A percentile compares a stretch with the other conserved stretches of the same genome.
phyloP scores from a whole-genome alignment of 2,329 filamentous ascomycete genomes.

The Cercospora citrullina region DNA sequence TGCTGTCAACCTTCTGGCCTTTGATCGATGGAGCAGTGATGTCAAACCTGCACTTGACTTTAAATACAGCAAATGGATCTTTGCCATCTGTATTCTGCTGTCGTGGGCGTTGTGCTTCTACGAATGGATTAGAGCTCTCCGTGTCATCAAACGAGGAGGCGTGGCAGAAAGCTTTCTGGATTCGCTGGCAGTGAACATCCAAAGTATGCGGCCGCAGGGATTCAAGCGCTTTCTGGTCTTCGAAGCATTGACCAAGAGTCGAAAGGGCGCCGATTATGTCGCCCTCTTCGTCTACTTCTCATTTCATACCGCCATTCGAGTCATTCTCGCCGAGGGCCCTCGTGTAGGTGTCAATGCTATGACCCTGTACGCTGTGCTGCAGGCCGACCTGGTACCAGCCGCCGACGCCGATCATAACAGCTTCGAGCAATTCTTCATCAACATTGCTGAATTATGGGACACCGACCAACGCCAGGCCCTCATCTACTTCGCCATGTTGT shows the following conservation, averaged over 20 bases:
- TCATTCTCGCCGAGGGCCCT: constrained; percentile 87
- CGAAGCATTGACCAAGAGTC: constrained; percentile 84
- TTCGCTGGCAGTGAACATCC: constrained; percentile 77
- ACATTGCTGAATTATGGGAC: constrained; percentile 71
- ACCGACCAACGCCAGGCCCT: constrained; percentile 76
- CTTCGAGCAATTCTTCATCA: constrained; percentile 77
- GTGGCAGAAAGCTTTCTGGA: constrained; percentile 92
- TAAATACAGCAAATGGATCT: constrained; percentile 88
- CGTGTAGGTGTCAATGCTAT: constrained; percentile 88
- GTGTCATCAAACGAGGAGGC: constrained; percentile 79
- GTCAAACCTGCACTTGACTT: constrained; percentile 77
- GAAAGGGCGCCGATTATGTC: constrained; percentile 85
- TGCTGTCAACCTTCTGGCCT: constrained; percentile 83
- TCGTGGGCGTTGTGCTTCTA: constrained; percentile 81
- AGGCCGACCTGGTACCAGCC: constrained; percentile 65
- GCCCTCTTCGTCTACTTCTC: constrained; percentile 90
- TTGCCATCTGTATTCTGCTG: constrained; percentile 85
- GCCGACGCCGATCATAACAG: constrained; percentile 60
- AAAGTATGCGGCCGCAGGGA: constrained; percentile 78
- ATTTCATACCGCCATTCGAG: constrained; percentile 79
- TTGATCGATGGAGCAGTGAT: constrained; percentile 83
- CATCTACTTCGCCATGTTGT: constrained; percentile 86
- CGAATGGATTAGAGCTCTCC: constrained; percentile 75
- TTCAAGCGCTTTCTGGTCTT: constrained; percentile 93
- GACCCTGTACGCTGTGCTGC: constrained; percentile 82